phyloP scores from a whole-genome alignment of 352 stramenopile genomes.

The Globisporangium polare region DNA sequence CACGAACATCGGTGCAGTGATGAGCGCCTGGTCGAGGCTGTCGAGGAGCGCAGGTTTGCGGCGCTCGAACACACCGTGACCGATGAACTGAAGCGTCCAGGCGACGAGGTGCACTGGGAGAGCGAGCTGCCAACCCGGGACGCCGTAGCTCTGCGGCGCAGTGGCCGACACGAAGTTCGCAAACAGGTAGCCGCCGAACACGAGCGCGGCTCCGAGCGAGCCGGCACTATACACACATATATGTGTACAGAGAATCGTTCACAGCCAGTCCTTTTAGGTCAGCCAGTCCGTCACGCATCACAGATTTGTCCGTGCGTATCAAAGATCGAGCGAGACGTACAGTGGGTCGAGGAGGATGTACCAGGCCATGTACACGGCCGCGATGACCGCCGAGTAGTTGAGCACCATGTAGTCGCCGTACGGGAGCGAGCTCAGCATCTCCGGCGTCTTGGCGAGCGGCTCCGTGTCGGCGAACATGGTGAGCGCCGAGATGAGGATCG shows the following conservation, averaged over 20 bases:
- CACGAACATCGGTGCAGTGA: slow-evolving; percentile 87
- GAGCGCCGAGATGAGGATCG: slow-evolving; percentile 75
- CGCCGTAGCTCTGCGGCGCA: slow-evolving; percentile 29
- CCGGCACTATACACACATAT: slow-evolving; percentile 26
- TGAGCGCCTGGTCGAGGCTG: slow-evolving; percentile 75
- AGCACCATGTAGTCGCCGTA: slow-evolving; percentile 54
- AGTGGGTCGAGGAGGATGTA: slow-evolving; percentile 65
- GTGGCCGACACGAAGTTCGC: slow-evolving; percentile 52
- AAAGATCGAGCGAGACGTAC: slow-evolving; percentile 15
- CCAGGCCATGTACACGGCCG: slow-evolving; percentile 71
- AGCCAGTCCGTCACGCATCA: background rate
- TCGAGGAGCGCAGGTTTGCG: slow-evolving; percentile 82
- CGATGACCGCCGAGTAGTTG: slow-evolving; percentile 52
- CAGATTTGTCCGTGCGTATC: background rate
- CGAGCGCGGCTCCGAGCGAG: slow-evolving; percentile 43
- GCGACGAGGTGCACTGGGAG: slow-evolving; percentile 47
- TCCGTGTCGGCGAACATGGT: slow-evolving; percentile 51
- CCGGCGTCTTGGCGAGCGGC: slow-evolving; percentile 25
- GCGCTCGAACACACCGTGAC: slow-evolving; percentile 82
- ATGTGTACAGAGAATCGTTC: background rate
- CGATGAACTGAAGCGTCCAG: slow-evolving; percentile 86
- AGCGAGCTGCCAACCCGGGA: slow-evolving; percentile 47
- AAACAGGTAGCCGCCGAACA: slow-evolving; percentile 54
- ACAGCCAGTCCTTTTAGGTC: background rate
- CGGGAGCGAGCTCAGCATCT: slow-evolving; percentile 22